phyloP scores from a whole-genome alignment of 305 asterid genomes.

The Stenogyne calaminthoides region DNA sequence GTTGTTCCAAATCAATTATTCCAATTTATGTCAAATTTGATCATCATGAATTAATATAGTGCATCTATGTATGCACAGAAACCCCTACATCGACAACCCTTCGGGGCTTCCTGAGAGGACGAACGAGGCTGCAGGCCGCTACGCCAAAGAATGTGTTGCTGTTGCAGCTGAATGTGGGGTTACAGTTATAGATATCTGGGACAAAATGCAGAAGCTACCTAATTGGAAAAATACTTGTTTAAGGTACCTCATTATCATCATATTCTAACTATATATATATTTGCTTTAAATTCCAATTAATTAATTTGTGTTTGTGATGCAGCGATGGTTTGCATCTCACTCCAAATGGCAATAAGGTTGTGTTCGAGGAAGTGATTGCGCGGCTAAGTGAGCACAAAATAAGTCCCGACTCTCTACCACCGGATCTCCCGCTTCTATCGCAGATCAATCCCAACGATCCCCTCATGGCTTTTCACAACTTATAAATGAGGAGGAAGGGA shows the following conservation, averaged over 20 bases:
- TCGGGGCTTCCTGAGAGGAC: slow-evolving; percentile 78
- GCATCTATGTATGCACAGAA: slow-evolving; percentile 29
- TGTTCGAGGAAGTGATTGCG: slow-evolving; percentile 59
- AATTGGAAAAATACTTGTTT: slow-evolving; percentile 67
- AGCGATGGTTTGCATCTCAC: slow-evolving; percentile 91
- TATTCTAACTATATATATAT: too few relatives aligned
- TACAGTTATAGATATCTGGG: slow-evolving; percentile 68
- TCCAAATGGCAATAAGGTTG: slow-evolving; percentile 53
- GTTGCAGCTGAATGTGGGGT: slow-evolving; percentile 69
- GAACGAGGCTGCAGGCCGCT: slow-evolving; percentile 70
- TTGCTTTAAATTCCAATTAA: too few relatives aligned
- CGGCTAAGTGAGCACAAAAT: slow-evolving; percentile 46
- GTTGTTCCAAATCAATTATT: not conserved
- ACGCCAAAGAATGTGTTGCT: slow-evolving; percentile 72
- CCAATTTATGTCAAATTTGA: not conserved
- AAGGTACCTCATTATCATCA: too few relatives aligned
- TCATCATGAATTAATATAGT: not conserved
- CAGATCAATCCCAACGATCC: slow-evolving; percentile 64
- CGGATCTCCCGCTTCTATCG: slow-evolving; percentile 52
- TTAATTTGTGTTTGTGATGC: slow-evolving; percentile 4
- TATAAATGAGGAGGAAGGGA: not conserved
- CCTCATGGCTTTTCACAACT: slow-evolving; percentile 53
- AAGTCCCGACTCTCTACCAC: slow-evolving; percentile 48
- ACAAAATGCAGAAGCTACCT: slow-evolving; percentile 67
- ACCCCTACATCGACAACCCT: slow-evolving; percentile 47